Percentiles rank a stretch among this genome's conserved stretches.
Conservation (phyloP, 805 yeast genomes). For the Barnettozyma wickerhamii region DNA sequence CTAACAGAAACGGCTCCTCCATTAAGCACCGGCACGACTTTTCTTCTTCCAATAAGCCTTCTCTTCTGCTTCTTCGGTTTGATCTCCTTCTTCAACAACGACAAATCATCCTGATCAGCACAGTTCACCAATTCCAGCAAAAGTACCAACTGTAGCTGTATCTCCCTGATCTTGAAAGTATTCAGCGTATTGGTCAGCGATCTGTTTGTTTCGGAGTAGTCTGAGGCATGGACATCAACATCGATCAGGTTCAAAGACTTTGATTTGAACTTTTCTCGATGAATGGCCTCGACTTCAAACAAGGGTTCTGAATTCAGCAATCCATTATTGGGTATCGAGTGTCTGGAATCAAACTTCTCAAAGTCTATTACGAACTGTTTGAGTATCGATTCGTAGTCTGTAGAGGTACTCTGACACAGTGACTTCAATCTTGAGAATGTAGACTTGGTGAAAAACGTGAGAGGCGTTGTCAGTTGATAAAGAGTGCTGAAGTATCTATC, state of each 20-base stretch:
- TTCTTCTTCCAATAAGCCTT: conserved; percentile 29
- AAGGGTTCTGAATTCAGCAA: conserved; percentile 22
- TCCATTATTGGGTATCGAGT: conserved; percentile 27
- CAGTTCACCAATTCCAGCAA: conserved; percentile 40
- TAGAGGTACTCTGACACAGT: conserved; percentile 32
- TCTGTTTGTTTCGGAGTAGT: conserved; percentile 26
- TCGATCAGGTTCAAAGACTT: conserved; percentile 24
- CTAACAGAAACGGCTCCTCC: conserved; percentile 43
- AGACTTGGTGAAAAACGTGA: conserved; percentile 43
- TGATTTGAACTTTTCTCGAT: conserved; percentile 25
- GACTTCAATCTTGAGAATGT: conserved; percentile 42
- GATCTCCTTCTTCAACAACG: conserved; percentile 25
- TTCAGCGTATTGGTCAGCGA: conserved; percentile 28
- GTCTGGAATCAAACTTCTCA: conserved; percentile 40
- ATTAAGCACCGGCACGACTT: conserved; percentile 32
- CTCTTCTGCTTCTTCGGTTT: conserved; percentile 16
- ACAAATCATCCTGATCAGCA: conserved; percentile 32
- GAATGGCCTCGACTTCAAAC: conserved; percentile 26
- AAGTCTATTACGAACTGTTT: conserved; percentile 30
- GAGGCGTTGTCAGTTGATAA: conserved; percentile 31
- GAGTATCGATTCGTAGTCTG: conserved; percentile 24
- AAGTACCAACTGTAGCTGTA: conserved; percentile 49
- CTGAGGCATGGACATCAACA: conserved; percentile 20
- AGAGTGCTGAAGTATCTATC: conserved; percentile 33
- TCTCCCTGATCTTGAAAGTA: conserved; percentile 49